Evolutionary conservation across 2,329 filamentous ascomycete species (phyloP), one percentile per base, ranked within the genome.

Genomic region (Mariannaea elegans): DNA sequence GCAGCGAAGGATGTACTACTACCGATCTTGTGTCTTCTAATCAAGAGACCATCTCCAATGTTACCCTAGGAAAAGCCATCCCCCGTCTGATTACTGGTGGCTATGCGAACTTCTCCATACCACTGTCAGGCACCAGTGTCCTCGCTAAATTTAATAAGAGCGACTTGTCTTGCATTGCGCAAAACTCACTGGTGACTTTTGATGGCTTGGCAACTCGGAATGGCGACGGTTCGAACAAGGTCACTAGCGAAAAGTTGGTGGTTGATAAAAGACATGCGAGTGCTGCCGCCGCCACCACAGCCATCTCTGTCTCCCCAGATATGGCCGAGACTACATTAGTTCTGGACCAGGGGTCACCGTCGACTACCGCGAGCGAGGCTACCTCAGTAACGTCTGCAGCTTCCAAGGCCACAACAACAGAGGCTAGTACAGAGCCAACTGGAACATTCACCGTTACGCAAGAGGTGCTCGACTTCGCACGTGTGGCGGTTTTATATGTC

Each of bases 121-220:
- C 91, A 0, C 84, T 99, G 1, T 87, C 90, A 42, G 82, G 86
- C 4, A 86, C 86, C 1, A 83, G 83, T 7, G 85, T 98, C 50
- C 78, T 97, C 55, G 87, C 89, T 2, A 85, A 93, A 46, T 92
- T 98, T 75, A 94, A 90, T 70, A 78, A 83, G 6, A 86, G 85
- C 29, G 90, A 90, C 64, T 80, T 97, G 14, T 93, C 91, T 54
- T 99, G 95, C 75, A 87, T 87, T 8, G 87, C 89, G 0, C 90
- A 97, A 74, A 98, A 98, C 70, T 90, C 93, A 0, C 82, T 99
- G 4, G 90, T 98, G 14, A 93, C 91, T 0, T 97, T 97, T 74
- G 86, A 91, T 66, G 90, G 89, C 4, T 75, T 76, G 55, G 76
- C 79, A 2, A 72, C 76, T 4, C 76, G 80, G 27, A 65, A 71